Base-by-base conservation (phyloP, 306 rosid genomes). In the Ceratonia siliqua region DNA sequence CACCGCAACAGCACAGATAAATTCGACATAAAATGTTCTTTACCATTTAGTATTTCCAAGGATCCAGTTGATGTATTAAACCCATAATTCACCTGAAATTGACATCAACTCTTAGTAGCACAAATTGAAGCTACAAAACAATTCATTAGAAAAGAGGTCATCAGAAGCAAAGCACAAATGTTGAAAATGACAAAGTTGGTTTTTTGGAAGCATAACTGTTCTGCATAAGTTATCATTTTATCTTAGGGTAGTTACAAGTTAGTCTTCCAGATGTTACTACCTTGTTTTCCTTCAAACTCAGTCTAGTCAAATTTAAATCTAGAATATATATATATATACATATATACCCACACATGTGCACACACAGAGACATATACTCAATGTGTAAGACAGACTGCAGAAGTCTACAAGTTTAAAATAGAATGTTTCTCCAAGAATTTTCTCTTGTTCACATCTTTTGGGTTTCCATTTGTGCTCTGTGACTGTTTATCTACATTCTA, bases 1-100 rank as follows among this genome's bases (percentile, higher is more conserved):
- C 97, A 94, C 32, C 79, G 82, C 80, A 94, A 62, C 71, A 94
- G 74, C 84, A 81, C 62, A 64, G 88, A 77, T 68, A 94, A 88
- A 86, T 94, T 94, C 35, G 88, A 43, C 72, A 68, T 24, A 70
- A 85, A 91, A 83, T 86, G 90, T 32, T 88, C 95, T 67, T 58
- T 73, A 6, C 91, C 93, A 65, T 88, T 85, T 85, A 92, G 79
- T 39, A 82, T 75, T 39, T 88, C 82, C 82, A 87, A 75, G 21
- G 65, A 64, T 14, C 79, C 85, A 78, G 86, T 81, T 55, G 85
- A 66, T 35, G 79, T 73, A 80, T 91, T 83, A 73, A 76, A 84
- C 79, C 78, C 80, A 39, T 89, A 94, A 83, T 87, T 89, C 78
- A 94, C 95, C 98, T 94, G 90, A 82, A 87, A 84, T 69, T 49